Conservation (phyloP, 805 yeast species). For the Pichia deserticola region DNA sequence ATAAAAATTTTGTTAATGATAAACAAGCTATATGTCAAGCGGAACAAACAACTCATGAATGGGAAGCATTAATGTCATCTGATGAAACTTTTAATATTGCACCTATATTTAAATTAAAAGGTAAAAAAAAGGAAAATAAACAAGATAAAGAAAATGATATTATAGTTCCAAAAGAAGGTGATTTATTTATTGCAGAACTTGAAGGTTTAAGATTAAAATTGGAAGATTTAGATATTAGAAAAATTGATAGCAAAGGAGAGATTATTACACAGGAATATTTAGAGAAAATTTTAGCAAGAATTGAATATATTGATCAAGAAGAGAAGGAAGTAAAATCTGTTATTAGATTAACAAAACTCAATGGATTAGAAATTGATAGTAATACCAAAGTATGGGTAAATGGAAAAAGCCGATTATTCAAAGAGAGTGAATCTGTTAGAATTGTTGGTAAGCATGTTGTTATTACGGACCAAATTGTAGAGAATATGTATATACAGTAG, state of each 20-base stretch:
- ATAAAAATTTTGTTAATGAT: slow-evolving; percentile 23
- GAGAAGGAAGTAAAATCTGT: not conserved
- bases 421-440: not conserved
- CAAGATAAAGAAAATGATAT: no score
- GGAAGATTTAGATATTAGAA: slow-evolving; percentile 37
- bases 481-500: not conserved
- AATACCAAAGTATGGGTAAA: not conserved
- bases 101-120: slow-evolving; percentile 1
- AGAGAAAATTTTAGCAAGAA: not conserved
- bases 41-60: slow-evolving; percentile 1
- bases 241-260: slow-evolving; percentile 34
- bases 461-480: not conserved
- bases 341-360: not conserved
- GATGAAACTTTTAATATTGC: slow-evolving; percentile 2
- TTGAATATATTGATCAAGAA: not conserved
- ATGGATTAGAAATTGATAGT: not conserved
- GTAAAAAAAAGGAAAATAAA: no score
- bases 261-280: slow-evolving; percentile 23
- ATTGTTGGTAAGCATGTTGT: not conserved
- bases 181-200: slow-evolving; percentile 35
- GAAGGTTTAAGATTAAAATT: slow-evolving; percentile 37
- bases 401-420: not conserved
- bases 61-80: slow-evolving; percentile 11
- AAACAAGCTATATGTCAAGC: not conserved
- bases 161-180: slow-evolving; percentile 13